phyloP scores from a whole-genome alignment of 306 rosid genomes.

The Alnus rubra region DNA sequence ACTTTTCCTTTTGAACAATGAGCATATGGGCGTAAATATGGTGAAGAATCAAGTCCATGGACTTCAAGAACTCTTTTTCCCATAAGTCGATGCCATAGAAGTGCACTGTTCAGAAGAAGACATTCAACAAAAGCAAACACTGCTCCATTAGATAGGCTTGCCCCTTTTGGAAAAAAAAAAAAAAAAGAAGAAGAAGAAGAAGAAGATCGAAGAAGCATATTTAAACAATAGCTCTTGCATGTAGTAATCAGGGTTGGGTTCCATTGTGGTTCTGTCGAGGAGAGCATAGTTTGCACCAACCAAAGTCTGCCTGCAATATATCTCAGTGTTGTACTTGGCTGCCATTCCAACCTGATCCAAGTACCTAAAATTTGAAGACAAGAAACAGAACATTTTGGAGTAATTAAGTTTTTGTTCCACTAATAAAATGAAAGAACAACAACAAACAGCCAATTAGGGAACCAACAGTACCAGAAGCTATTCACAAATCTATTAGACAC shows the following conservation, averaged over 20 bases:
- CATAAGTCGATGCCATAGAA: conserved; percentile 92
- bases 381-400: too few relatives aligned
- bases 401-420: conserved; percentile 7
- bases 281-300: conserved; percentile 95
- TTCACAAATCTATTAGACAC: conserved; percentile 76
- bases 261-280: conserved; percentile 67
- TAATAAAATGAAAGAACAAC: conserved; percentile 8
- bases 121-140: too few relatives aligned
- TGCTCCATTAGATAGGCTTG: conserved; percentile 14
- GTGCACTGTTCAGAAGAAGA: conserved; percentile 69
- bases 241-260: conserved; percentile 93
- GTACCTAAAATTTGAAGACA: conserved; percentile 59
- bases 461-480: conserved; percentile 84
- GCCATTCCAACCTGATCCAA: conserved; percentile 97
- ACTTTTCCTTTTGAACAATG: conserved; percentile 90
- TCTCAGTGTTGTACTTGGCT: conserved; percentile 68
- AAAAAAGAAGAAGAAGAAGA: too few relatives aligned
- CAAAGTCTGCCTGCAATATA: conserved; percentile 86
- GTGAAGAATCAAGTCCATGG: conserved; percentile 35
- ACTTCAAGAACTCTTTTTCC: conserved; percentile 70
- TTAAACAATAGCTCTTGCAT: conserved; percentile 56
- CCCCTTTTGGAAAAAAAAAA: too few relatives aligned
- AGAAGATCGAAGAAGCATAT: too few relatives aligned
- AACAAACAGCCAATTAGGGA: conserved; percentile 18
- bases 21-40: conserved; percentile 75